Base-by-base conservation (phyloP, 1,139 yeast genomes). In the Candida tropicalis region DNA sequence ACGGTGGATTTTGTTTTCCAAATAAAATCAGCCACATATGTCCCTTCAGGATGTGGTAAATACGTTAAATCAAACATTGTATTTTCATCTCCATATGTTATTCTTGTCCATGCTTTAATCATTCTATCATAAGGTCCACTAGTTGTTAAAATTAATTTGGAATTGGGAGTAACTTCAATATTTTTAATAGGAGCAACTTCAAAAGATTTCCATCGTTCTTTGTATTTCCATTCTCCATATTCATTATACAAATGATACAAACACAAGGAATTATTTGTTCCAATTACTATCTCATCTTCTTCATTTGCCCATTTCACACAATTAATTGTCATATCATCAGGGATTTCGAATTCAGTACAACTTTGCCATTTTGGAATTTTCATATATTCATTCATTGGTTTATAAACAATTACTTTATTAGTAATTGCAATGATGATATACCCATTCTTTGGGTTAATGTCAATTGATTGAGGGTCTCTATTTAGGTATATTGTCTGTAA, bases 401-500 rank as follows among this genome's bases (percentile, higher is more conserved):
- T 64, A 54, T 63, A 77, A 0, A 79, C 47, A 4, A 58, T 43
- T 5, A 79, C 49, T 35, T 61, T 58, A 27, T 54, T 48, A 2
- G 57, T 66, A 5, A 72, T 52, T 0, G 78, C 67, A 17, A 82
- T 66, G 3, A 84, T 81, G 17, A 83, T 63, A 63, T 69, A 55
- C 3, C 95, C 96, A 50, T 78, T 79, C 9, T 60, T 51, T 1
- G 70, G 54, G 55, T 87, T 83, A 37, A 90, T 73, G 44, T 81
- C 84, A 5, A 89, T 80, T 0, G 88, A 81, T 11, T 58, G 56
- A 6, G 95, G 85, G 57, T 89, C 96, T 1, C 68, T 51, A 6
- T 79, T 82, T 17, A 89, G 68, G 54, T 87, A 87, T 1, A 90
- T 68, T 0, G 97, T 90, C 59, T 91, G 98, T 17, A 90, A 65